These are phyloP conservation scores for Trebouxia sp. DNA, from an alignment of 139 green algal species.

Conservation along the genomic window DNA sequence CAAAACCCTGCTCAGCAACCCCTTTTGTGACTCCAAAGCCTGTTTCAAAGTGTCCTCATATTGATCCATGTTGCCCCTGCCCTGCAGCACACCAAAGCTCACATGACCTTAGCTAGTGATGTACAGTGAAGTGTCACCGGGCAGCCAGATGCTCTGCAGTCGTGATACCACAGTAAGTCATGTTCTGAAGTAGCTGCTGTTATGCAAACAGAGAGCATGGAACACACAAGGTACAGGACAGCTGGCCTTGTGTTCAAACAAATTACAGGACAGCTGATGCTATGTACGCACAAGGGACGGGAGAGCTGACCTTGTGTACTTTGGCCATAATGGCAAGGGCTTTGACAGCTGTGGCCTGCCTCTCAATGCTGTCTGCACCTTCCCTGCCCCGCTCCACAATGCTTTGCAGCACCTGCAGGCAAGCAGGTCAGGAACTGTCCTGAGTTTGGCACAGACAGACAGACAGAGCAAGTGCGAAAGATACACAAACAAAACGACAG, in stretches of 20 bases:
- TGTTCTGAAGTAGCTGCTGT: too few species aligned
- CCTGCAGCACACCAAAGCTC: slow-evolving; percentile 23
- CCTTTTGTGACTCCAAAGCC: slow-evolving; percentile 50
- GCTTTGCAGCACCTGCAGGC: slow-evolving; percentile 8
- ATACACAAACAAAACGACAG: too few species aligned
- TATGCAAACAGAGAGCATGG: too few species aligned
- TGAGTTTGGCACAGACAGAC: neutral
- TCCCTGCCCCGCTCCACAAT: slow-evolving; percentile 27
- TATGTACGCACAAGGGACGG: neutral
- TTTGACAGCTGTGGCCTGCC: slow-evolving; percentile 56
- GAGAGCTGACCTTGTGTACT: slow-evolving; percentile 33
- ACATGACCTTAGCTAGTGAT: too few species aligned
- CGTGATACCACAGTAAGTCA: too few species aligned
- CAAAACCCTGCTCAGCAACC: slow-evolving; percentile 44
- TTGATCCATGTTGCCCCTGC: slow-evolving; percentile 36
- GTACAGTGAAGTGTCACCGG: too few species aligned
- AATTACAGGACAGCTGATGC: neutral
- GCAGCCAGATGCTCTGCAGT: too few species aligned
- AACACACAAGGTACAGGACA: neutral
- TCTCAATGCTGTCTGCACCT: slow-evolving; percentile 38
- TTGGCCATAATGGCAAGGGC: slow-evolving; percentile 38
- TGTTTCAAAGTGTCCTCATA: slow-evolving; percentile 42
- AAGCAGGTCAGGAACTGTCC: too few species aligned
- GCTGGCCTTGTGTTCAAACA: neutral
- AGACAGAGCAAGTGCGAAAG: too few species aligned